Base-by-base conservation (phyloP, 176 grass and related monocot species). In the Cenchrus purpureus region DNA sequence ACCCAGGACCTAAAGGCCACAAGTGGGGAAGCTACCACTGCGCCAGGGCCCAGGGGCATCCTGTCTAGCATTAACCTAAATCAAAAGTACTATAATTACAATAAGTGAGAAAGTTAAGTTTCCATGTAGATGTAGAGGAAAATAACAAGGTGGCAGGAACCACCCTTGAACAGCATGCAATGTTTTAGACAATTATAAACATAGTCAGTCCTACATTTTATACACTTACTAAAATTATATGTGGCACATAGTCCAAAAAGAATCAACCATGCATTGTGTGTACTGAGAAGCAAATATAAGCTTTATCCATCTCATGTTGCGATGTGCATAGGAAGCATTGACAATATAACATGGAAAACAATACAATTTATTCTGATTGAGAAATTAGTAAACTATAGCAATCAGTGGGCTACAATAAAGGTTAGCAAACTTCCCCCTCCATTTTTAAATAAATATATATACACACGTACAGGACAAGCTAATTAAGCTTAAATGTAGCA, bases 181-280 rank as follows among this genome's bases (percentile, higher is more conserved):
- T 10, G 12, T 65, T 59, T 71, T 40, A 60, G 29, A 71, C 15
- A 44, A 14, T 10, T 12, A 78, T 10, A 61, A 79, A 43, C 10
- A 29, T 48, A 55, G 14, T 74, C 13, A 60, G 46, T 45, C 48
- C 56, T 56, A 65, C 64, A 55, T 48, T 3, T 42, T 61, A 40
- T 74, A 74, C 8, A 15, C 31, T 52, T 60, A 20, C n/a, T 57
- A 71, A 60, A 37, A 78, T 40, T 13, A 40, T 79, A 71, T 79
- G 52, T 8, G 6, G 31, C 10, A 54, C n/a, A 65, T 55, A 73
- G 66, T 67, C 50, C 63, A 76, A 63, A 68, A 17, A 53, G 1
- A 78, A 78, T 63, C 16, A 54, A 72, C 15, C 5, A 88, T 58
- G 4, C 31, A 79, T 28, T 3, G 78, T 71, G n/a, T 65, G 71